Percentiles rank a stretch among this genome's conserved stretches.
Conservation (phyloP, 768 basidiomycete genomes). For the Lactarius hengduanensis region DNA sequence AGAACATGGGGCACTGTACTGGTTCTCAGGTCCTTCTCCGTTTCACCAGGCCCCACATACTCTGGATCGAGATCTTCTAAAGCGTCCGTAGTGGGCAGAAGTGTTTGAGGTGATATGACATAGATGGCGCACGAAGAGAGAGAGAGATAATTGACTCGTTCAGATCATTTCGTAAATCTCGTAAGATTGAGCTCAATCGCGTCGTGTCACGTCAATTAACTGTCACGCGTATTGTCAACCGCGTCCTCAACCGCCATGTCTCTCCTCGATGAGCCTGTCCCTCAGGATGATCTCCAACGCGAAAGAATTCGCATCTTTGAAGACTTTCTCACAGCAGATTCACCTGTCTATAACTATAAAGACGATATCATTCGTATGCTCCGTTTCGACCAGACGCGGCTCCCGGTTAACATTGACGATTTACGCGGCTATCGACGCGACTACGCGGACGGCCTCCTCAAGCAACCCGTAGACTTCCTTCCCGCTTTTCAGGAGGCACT, state of each 20-base stretch:
- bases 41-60: too few species aligned
- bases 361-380: constrained; percentile 84
- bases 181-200: constrained; percentile 25
- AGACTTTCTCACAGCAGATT: constrained; percentile 75
- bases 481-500: constrained; percentile 91
- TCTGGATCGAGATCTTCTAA: too few species aligned
- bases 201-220: constrained; percentile 23
- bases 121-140: too few species aligned
- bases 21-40: too few species aligned
- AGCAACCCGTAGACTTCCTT: constrained; percentile 81
- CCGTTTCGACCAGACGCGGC: constrained; percentile 76
- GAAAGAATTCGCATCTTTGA: constrained; percentile 79
- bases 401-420: constrained; percentile 95
- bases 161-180: too few species aligned
- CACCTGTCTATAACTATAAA: constrained; percentile 73
- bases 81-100: too few species aligned
- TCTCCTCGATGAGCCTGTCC: constrained; percentile 52
- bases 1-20: too few species aligned
- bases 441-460: constrained; percentile 83
- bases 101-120: too few species aligned
- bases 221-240: background rate
- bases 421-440: constrained; percentile 89
- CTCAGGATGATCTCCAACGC: constrained; percentile 68
- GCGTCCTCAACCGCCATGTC: constrained; percentile 33
- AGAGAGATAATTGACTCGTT: too few species aligned